phyloP scores from a whole-genome alignment of 768 basidiomycete species.

The Boletus rubropictus region DNA sequence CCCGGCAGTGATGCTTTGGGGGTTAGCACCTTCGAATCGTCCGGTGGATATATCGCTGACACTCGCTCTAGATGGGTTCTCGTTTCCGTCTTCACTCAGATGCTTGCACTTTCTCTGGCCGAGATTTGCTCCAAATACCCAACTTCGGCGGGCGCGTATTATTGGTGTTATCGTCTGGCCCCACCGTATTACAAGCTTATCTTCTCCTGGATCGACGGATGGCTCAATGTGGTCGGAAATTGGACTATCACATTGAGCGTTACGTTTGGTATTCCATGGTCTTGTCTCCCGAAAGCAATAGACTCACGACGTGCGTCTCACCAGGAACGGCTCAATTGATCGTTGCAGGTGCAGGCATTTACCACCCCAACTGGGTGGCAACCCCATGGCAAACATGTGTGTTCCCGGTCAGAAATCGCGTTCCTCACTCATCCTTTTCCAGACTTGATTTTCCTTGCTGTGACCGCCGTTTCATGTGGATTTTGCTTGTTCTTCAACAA shows the following conservation, averaged over 20 bases:
- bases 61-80: conserved; percentile 40
- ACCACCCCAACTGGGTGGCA: conserved; percentile 51
- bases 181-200: conserved; percentile 47
- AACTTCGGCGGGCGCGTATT: conserved; percentile 57
- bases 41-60: not conserved
- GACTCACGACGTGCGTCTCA: not conserved
- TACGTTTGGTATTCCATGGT: conserved; percentile 41
- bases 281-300: not conserved
- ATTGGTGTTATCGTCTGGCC: conserved; percentile 61
- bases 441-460: conserved; percentile 55
- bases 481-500: conserved; percentile 55
- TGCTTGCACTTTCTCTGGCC: conserved; percentile 48
- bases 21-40: conserved; percentile 30
- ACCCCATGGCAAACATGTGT: conserved; percentile 57
- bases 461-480: conserved; percentile 41
- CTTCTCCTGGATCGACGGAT: conserved; percentile 62
- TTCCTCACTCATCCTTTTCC: conserved; percentile 1
- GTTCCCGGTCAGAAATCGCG: conserved; percentile 5
- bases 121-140: conserved; percentile 59
- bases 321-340: conserved; percentile 55
- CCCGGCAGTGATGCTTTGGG: conserved; percentile 55
- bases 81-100: conserved; percentile 43
- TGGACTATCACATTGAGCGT: conserved; percentile 67
- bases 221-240: conserved; percentile 62
- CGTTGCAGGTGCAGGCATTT: conserved; percentile 55